Evolutionary conservation across 176 grass and related monocot genomes (phyloP).

Genomic region (Eleusine indica): DNA sequence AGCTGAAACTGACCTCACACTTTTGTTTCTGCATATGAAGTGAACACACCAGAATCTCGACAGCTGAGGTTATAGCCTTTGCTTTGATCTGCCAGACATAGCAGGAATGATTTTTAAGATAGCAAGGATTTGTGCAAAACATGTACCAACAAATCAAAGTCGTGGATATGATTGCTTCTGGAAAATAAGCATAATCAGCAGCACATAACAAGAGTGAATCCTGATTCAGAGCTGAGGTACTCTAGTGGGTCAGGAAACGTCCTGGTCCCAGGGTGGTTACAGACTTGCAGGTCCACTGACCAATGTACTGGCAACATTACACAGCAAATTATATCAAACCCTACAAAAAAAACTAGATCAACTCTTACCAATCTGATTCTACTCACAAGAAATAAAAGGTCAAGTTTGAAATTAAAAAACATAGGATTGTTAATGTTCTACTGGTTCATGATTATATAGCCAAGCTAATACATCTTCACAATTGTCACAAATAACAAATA

Average conservation of each 20-base stretch:
- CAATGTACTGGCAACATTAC: background rate
- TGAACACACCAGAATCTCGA: slow-evolving; percentile 51
- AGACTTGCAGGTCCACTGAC: background rate
- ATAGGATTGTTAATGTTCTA: background rate
- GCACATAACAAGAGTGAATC: background rate
- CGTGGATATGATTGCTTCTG: slow-evolving; percentile 6
- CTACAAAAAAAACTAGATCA: slow-evolving; percentile 20
- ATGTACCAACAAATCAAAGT: slow-evolving; percentile 20
- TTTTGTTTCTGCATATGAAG: slow-evolving; percentile 45
- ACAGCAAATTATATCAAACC: background rate
- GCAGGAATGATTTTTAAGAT: background rate
- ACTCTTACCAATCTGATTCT: background rate
- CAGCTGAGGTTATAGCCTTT: slow-evolving; percentile 52
- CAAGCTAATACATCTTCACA: background rate
- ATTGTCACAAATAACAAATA: background rate
- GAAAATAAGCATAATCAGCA: background rate
- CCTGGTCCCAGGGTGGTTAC: background rate
- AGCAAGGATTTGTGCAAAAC: background rate
- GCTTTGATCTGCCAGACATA: slow-evolving; percentile 53
- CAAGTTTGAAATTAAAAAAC: background rate
- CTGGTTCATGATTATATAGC: background rate
- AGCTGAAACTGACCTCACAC: slow-evolving; percentile 48
- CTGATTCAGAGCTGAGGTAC: slow-evolving; percentile 11
- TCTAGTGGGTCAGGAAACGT: background rate
- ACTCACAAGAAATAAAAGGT: background rate